A percentile compares a stretch with the other conserved stretches of the same genome.
Conservation (phyloP, 2,329 filamentous ascomycete species). For the Alternaria triticina region DNA sequence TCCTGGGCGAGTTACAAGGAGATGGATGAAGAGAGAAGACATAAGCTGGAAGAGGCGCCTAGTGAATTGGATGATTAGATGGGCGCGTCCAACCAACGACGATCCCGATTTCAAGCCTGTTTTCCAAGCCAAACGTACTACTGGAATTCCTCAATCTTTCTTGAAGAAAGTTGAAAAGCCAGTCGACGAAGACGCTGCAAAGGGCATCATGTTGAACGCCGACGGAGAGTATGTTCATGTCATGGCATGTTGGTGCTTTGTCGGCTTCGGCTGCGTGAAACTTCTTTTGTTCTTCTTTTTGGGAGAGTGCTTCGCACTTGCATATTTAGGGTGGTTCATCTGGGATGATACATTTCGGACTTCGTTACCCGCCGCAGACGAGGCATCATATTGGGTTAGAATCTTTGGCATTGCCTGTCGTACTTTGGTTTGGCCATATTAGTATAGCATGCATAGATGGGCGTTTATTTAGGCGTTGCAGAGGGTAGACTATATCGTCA, state of each 20-base stretch:
- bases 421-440: neutral
- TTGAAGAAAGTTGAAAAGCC: constrained; percentile 95
- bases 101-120: constrained; percentile 95
- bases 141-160: constrained; percentile 94
- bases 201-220: constrained; percentile 95
- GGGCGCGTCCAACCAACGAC: constrained; percentile 77
- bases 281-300: neutral
- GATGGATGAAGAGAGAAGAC: constrained; percentile 81
- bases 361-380: neutral
- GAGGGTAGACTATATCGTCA: neutral
- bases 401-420: neutral
- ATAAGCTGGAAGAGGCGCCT: constrained; percentile 56
- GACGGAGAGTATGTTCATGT: constrained; percentile 98
- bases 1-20: constrained; percentile 93
- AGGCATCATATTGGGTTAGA: neutral
- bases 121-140: constrained; percentile 92
- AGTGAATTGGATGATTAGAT: constrained; percentile 52
- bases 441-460: neutral
- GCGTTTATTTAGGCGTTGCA: neutral
- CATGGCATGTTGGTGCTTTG: constrained; percentile 62
- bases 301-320: neutral
- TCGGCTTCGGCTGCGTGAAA: neutral
- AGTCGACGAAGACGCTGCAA: constrained; percentile 80
- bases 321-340: neutral
- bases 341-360: neutral